Conservation (phyloP, 495 filamentous ascomycete genomes). For the Penicillium coffeae region DNA sequence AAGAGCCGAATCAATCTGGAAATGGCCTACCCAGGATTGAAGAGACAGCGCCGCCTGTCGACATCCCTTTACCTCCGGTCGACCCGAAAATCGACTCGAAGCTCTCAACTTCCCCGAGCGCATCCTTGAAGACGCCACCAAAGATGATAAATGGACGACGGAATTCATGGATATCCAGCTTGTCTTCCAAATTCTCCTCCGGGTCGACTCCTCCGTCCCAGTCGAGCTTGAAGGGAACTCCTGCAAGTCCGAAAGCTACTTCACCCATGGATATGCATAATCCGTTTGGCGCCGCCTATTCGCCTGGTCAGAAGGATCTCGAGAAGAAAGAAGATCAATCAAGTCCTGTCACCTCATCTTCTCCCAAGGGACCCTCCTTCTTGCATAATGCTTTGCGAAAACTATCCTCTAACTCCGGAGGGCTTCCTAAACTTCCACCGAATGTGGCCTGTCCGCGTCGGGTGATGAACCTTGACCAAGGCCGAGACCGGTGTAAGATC, state of each 20-base stretch:
- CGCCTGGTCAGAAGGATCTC: conserved; percentile 56
- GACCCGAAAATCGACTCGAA: conserved; percentile 17
- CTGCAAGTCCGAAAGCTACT: conserved; percentile 43
- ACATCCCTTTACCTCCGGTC: conserved; percentile 19
- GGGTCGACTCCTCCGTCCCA: conserved; percentile 51
- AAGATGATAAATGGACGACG: conserved; percentile 51
- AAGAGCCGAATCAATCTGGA: background rate
- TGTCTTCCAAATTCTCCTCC: conserved; percentile 88
- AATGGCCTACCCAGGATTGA: background rate
- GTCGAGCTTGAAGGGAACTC: conserved; percentile 37
- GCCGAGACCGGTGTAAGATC: conserved; percentile 74
- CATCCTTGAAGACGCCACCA: conserved; percentile 30
- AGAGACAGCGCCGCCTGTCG: conserved; percentile 5
- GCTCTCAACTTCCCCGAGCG: conserved; percentile 19
- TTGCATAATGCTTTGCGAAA: conserved; percentile 77
- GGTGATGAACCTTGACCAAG: conserved; percentile 80
- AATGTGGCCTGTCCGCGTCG: conserved; percentile 63
- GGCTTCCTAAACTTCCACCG: conserved; percentile 46
- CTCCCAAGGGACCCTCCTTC: conserved; percentile 69
- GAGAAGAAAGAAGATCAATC: conserved; percentile 43
- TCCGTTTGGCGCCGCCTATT: conserved; percentile 49
- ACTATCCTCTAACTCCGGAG: conserved; percentile 62
- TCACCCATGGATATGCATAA: conserved; percentile 42
- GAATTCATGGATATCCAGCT: conserved; percentile 85
- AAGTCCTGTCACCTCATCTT: conserved; percentile 62